Evolutionary conservation across 257 asterid genomes (phyloP).

Genomic region (Nicotiana noctiflora): DNA sequence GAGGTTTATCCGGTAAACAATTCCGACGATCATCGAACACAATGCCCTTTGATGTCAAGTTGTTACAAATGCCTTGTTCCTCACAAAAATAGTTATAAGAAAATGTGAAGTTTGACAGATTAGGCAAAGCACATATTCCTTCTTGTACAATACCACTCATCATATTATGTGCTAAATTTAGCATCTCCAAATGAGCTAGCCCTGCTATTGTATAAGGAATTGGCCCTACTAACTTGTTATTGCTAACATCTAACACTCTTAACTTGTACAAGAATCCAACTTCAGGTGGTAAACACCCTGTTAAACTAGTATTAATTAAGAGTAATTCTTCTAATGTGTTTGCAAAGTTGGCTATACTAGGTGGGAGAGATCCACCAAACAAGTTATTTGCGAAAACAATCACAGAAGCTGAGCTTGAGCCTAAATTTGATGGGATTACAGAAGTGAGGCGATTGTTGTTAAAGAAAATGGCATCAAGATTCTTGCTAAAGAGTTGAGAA

Average conservation of each 20-base stretch:
- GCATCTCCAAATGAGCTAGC: conserved; percentile 36
- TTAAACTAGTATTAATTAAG: conserved; percentile 44
- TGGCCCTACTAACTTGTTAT: conserved; percentile 40
- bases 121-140: conserved; percentile 52
- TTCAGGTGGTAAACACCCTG: conserved; percentile 56
- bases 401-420: conserved; percentile 47
- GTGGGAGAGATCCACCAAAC: conserved; percentile 56
- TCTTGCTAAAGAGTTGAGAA: conserved; percentile 36
- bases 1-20: conserved; percentile 48
- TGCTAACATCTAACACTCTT: conserved; percentile 48
- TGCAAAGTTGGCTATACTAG: conserved; percentile 48
- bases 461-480: conserved; percentile 53
- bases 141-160: conserved; percentile 46
- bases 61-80: conserved; percentile 46
- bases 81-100: conserved; percentile 49
- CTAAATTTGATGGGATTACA: conserved; percentile 39
- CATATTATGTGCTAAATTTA: conserved; percentile 53
- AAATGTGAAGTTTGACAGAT: conserved; percentile 34
- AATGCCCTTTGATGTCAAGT: conserved; percentile 41
- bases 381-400: conserved; percentile 64
- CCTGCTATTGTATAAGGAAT: conserved; percentile 55
- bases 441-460: conserved; percentile 50
- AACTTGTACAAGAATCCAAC: conserved; percentile 51
- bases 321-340: conserved; percentile 48
- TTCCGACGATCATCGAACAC: conserved; percentile 42